Evolutionary conservation across 2,329 filamentous ascomycete genomes (phyloP).

Genomic region (Byssoonygena ceratinophila): DNA sequence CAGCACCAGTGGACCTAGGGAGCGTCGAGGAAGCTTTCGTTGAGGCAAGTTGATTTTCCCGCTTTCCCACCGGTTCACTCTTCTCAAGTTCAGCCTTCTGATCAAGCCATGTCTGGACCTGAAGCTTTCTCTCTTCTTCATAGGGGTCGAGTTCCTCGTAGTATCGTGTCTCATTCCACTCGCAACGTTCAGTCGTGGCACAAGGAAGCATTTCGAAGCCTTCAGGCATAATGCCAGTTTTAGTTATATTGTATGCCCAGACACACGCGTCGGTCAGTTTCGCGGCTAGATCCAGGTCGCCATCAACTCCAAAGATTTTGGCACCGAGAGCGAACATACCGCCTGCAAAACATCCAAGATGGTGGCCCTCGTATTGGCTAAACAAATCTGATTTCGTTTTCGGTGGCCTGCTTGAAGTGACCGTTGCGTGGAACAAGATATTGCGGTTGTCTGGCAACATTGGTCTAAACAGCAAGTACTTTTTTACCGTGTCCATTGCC

Average conservation of each 20-base stretch:
- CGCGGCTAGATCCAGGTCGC: slow-evolving; percentile 41
- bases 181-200: slow-evolving; percentile 11
- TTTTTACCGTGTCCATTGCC: slow-evolving; percentile 55
- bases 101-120: slow-evolving; percentile 13
- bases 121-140: slow-evolving; percentile 11
- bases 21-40: neutral
- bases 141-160: slow-evolving; percentile 15
- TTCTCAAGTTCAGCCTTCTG: slow-evolving; percentile 28
- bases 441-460: slow-evolving; percentile 59
- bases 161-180: slow-evolving; percentile 18
- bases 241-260: slow-evolving; percentile 44
- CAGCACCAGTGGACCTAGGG: neutral
- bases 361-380: slow-evolving; percentile 38
- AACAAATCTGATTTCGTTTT: slow-evolving; percentile 21
- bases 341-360: slow-evolving; percentile 47
- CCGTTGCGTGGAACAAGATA: slow-evolving; percentile 55
- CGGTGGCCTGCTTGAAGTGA: slow-evolving; percentile 41
- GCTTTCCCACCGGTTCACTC: slow-evolving; percentile 34
- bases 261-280: slow-evolving; percentile 47
- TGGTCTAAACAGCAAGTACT: slow-evolving; percentile 66
- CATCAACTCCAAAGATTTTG: slow-evolving; percentile 41
- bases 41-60: slow-evolving; percentile 27
- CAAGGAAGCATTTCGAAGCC: slow-evolving; percentile 37
- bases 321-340: slow-evolving; percentile 47
- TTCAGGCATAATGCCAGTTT: slow-evolving; percentile 47